Base-by-base conservation (phyloP, 768 basidiomycete species). In the Hypholoma sublateritium region DNA sequence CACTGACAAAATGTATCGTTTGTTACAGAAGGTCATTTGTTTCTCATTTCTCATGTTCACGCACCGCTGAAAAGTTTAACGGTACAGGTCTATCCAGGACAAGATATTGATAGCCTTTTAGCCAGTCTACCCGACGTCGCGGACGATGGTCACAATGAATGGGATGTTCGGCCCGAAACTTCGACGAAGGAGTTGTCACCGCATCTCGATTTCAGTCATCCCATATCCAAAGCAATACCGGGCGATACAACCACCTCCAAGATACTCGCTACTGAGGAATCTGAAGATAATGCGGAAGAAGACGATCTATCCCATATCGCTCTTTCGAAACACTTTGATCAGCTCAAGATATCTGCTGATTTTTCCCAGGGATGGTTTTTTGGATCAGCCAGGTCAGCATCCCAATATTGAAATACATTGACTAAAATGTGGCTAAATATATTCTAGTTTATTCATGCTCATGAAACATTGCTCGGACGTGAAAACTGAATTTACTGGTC, bases 361-460 rank as follows among this genome's bases (percentile, higher is more conserved):
- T 22, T 25, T 3, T 53, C 70, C 12, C 70, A 74, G 32, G 63
- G 73, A 45, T 68, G 71, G 22, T 80, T 78, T 58, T 79, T 77
- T 63, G 79, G 79, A 12, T 70, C 70, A 41, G 73, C 77, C 8
- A 73, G 71, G 72, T 73, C 32, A 11, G 60, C 16, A 34, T 56
- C 19, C 35, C 11, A 22, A 44, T 16, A 44, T 6, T 7, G 17
- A 11, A 5, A 8, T 11, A 17, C 17, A 44, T 44, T 11, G 11
- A 44, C 11, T 8, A n/a, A 5, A 19, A 17, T 21, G 12, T 12
- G 11, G 19, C n/a, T n/a, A 44, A 11, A 44, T 9, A 22, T 42
- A n/a, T 50, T 44, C 16, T 17, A 80, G 79, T 60, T 68, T 72
- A 16, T 70, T 78, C 36, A 76, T 77, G 71, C 73, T 80, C 43